These are phyloP conservation scores for Cyphellophora attinorum DNA, from an alignment of 2,329 filamentous ascomycete genomes.

Conservation along the genomic window DNA sequence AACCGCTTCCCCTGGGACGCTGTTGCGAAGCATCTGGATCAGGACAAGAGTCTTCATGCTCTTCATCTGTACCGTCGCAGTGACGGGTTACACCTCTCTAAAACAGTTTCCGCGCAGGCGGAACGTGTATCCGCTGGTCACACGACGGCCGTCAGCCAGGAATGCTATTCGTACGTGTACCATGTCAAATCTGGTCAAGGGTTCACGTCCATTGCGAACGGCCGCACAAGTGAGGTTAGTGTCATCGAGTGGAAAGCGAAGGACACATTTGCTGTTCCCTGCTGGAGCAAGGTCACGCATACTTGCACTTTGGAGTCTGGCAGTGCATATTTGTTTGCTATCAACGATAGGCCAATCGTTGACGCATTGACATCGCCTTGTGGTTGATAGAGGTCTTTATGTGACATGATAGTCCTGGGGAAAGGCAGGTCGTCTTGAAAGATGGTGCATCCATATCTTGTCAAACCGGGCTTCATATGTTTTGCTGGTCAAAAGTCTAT, in stretches of 20 bases:
- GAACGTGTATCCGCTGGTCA: constrained; percentile 31
- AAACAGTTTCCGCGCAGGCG: constrained; percentile 40
- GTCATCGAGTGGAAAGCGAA: constrained; percentile 34
- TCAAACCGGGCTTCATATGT: too few species aligned
- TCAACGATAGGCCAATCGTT: too few species aligned
- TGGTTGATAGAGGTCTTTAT: too few species aligned
- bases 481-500: constrained; percentile 10
- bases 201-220: background rate
- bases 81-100: constrained; percentile 19
- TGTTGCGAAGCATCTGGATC: constrained; percentile 37
- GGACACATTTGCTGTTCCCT: constrained; percentile 47
- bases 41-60: constrained; percentile 18
- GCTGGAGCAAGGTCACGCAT: constrained; percentile 42
- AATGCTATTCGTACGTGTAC: constrained; percentile 45
- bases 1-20: constrained; percentile 40
- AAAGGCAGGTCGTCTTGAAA: too few species aligned
- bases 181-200: constrained; percentile 43
- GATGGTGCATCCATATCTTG: too few species aligned
- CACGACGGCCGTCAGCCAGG: constrained; percentile 30
- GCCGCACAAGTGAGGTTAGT: constrained; percentile 23
- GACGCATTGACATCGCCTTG: too few species aligned
- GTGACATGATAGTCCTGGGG: too few species aligned
- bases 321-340: too few species aligned
- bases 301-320: too few species aligned
- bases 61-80: constrained; percentile 22